Evolutionary conservation across 768 basidiomycete species (phyloP), one percentile per base, ranked within the genome.

Genomic region (Clitopilus passeckerianus): DNA sequence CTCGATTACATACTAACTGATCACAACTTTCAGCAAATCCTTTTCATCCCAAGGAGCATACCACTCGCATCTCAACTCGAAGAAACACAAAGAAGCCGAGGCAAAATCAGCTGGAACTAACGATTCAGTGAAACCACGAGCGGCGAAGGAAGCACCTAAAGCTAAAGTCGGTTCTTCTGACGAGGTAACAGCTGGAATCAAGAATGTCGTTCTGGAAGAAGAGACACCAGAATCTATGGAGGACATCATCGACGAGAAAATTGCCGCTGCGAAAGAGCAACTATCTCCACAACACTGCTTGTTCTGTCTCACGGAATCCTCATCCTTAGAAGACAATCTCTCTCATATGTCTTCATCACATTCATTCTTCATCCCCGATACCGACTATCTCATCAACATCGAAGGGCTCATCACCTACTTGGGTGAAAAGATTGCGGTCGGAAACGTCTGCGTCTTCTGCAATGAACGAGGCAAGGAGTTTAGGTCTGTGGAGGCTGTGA

Each of bases 291-390:
- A 78, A 34, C 76, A 87, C 53, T 99, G 96, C 70, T 87, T 99
- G 57, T 99, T 98, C 79, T 99, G 97, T 75, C 59, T 83, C 5
- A 64, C 76, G 30, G 69, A 77, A 15, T 75, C 80, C 18, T 30
- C 76, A 0, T 77, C 84, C 9, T 72, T 93, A 34, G 77, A 86
- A 16, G 83, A 79, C 5, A 93, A 87, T 66, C 80, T 95, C 41
- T 73, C 80, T 1, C 97, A 99, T 79, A 99, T 99, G 97, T 86
- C 90, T 41, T 69, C 72, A 54, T 71, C 72, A 0, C 97, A 99
- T 74, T 94, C 94, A 8, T 98, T 98, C 81, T 97, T 96, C 79
- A 80, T 99, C 62, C 97, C 97, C 50, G 95, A 98, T 66, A 86
- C 86, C 43, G 92, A 97, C 53, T 95, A 90, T 72, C 85, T 98